Evolutionary conservation across 2,329 filamentous ascomycete species (phyloP), one percentile per base, ranked within the genome.

Genomic region (Ambrosiella beaveri): DNA sequence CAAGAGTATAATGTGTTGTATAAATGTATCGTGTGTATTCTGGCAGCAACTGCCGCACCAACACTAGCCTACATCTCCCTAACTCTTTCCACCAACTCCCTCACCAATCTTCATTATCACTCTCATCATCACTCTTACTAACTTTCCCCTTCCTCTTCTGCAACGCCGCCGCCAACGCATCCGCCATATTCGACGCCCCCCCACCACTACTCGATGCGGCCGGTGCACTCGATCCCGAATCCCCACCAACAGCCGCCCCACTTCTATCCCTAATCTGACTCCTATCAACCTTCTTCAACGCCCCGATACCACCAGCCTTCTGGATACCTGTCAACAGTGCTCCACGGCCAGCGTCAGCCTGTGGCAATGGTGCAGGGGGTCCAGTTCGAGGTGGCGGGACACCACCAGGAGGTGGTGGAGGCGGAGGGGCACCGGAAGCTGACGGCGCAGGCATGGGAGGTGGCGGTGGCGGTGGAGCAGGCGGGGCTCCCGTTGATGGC

Each of bases 141-240:
- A 96, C 91, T 76, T 95, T 95, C 70, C 88, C 82, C 75, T 96
- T 96, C 69, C 91, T 79, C 72, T 87, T 86, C 66, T 84, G 81
- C 65, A 90, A 71, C 59, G 85, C 86, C 61, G 81, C 84, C 61
- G 87, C 87, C 64, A 95, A 72, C 53, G 88, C 90, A 72, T 85
- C 88, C 19, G 88, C 88, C 77, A 96, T 80, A 40, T 81, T 83
- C 58, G 82, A 80, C 9, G 79, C 77, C 15, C 74, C 76, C 49
- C 76, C 76, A 15, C 74, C 67, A 15, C 76, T 75, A 49, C 76
- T 68, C 27, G 77, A 77, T 51, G 78, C 71, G 7, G 79, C 71
- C 58, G 79, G 72, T 60, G 75, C 64, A 4, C 74, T 75, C 54
- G 74, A 74, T 63, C 77, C 75, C 27, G 65, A 63, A 47, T 67